These are phyloP conservation scores for Cladorrhinum sp. DNA, from an alignment of 2,329 filamentous ascomycete species.

Conservation along the genomic window DNA sequence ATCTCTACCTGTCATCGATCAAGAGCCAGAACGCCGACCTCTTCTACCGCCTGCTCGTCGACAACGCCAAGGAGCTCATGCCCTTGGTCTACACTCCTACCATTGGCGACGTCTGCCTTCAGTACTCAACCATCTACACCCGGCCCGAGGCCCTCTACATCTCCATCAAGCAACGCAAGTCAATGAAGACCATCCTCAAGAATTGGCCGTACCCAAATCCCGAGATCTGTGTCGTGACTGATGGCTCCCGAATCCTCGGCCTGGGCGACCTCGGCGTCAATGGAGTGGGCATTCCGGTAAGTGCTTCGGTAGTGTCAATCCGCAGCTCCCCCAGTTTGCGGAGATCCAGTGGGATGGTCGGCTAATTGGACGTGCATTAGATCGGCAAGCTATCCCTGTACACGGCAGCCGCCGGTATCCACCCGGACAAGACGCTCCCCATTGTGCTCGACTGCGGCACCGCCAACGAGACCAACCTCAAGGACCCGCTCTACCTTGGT, in stretches of 20 bases:
- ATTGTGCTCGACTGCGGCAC: conserved; percentile 67
- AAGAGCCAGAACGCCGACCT: conserved; percentile 75
- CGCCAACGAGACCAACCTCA: conserved; percentile 63
- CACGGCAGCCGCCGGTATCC: conserved; percentile 91
- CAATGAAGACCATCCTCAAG: conserved; percentile 79
- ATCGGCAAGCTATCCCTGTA: conserved; percentile 95
- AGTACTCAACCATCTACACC: conserved; percentile 94
- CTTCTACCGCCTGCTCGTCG: conserved; percentile 78
- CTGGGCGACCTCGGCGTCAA: conserved; percentile 95
- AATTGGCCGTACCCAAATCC: conserved; percentile 92
- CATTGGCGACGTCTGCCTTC: conserved; percentile 92
- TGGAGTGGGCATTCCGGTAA: conserved; percentile 91
- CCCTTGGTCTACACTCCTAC: conserved; percentile 85
- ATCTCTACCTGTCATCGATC: conserved; percentile 74
- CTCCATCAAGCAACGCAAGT: conserved; percentile 89
- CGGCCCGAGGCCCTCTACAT: conserved; percentile 95
- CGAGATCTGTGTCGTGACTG: conserved; percentile 94
- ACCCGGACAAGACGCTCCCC: conserved; percentile 77
- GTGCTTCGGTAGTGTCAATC: conserved; percentile 32
- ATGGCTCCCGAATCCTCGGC: conserved; percentile 88
- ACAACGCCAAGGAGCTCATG: conserved; percentile 74
- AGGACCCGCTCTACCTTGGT: conserved; percentile 80
- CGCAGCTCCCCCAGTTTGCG: conserved; percentile 1
- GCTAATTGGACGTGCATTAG: conserved; percentile 38
- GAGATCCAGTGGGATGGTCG: conserved; percentile 14